Base-by-base conservation (phyloP, 805 yeast species). In the Ogataea paraovalis region DNA sequence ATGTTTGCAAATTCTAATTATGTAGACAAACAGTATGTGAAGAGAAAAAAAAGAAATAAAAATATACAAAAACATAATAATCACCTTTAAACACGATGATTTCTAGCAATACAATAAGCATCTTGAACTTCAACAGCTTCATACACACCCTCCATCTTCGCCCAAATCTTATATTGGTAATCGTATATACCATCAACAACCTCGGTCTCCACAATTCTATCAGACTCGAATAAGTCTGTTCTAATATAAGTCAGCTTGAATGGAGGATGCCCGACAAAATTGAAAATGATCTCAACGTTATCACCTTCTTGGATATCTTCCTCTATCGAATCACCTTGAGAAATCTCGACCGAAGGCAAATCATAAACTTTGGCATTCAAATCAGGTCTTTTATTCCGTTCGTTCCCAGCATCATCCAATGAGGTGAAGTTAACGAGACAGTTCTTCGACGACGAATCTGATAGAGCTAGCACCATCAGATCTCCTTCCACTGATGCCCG, bases 231-330 rank as follows among this genome's bases (percentile, higher is more conserved):
- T 19, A 64, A 44, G 38, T 63, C 67, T 6, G 86, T 83, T 61
- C 98, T 78, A 8, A 85, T 85, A 61, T 91, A 94, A 1, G 91
- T 87, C 54, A 94, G 74, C 37, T 83, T 72, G 70, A 92, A 94
- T 12, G 99, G 99, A 10, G 98, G 96, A 0, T 82, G 78, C 14
- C 99, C 99, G 30, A 78, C 77, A 59, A 94, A 87, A 19, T 80
- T 76, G 68, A 94, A 92, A 2, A 77, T 77, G 42, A 94, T 81
- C 61, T 90, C 96, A 1, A 95, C 91, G 59, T 86, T 87, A 55
- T 94, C 99, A 41, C 98, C 99, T 62, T 89, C 96, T 59, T 90
- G 96, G 39, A 94, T 87, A 64, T 88, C 92, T 59, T 83, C 91
- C 47, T 83, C 79, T 8, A 83, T 69, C 16, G 79, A 70, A 47